Evolutionary conservation across 2,329 filamentous ascomycete species (phyloP).

Genomic region (Colletotrichum eremochloae): DNA sequence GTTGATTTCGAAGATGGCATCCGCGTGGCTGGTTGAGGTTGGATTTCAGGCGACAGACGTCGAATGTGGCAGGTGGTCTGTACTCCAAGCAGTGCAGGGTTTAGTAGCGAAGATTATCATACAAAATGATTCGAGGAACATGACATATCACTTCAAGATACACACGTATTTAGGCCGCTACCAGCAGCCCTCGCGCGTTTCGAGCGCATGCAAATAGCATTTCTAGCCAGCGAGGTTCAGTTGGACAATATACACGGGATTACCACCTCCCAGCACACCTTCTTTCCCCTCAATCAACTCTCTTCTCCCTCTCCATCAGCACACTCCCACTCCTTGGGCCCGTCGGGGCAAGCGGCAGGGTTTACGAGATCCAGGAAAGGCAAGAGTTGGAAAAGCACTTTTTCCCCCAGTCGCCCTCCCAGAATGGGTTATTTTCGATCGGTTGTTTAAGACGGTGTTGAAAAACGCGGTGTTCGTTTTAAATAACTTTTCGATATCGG

Average conservation of each 20-base stretch:
- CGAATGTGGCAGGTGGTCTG: not conserved
- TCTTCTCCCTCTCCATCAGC: slow-evolving; percentile 4
- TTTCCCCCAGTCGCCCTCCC: slow-evolving; percentile 12
- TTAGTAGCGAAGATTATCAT: not conserved
- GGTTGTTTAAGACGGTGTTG: slow-evolving; percentile 15
- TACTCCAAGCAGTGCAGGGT: not conserved
- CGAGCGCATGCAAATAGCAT: slow-evolving; percentile 39
- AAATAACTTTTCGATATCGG: slow-evolving; percentile 7
- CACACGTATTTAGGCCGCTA: not conserved
- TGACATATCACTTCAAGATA: not conserved
- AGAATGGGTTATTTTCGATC: slow-evolving; percentile 18
- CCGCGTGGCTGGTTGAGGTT: not conserved
- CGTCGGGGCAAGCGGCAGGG: slow-evolving; percentile 29
- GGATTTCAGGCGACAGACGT: too few relatives aligned
- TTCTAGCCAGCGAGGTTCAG: slow-evolving; percentile 40
- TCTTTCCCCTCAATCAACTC: slow-evolving; percentile 29
- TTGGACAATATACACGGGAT: slow-evolving; percentile 56
- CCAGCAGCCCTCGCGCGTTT: not conserved
- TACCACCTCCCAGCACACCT: slow-evolving; percentile 45
- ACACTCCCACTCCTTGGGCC: slow-evolving; percentile 30
- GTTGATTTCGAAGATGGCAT: not conserved
- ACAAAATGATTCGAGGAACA: not conserved
- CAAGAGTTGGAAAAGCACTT: slow-evolving; percentile 33
- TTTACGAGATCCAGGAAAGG: slow-evolving; percentile 16
- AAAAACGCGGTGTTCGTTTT: slow-evolving; percentile 6